Percentiles rank a stretch among this genome's conserved stretches.
These are phyloP conservation scores for Gymnopus androsaceus DNA, from an alignment of 1,284 basidiomycete genomes.

Conservation along the genomic window DNA sequence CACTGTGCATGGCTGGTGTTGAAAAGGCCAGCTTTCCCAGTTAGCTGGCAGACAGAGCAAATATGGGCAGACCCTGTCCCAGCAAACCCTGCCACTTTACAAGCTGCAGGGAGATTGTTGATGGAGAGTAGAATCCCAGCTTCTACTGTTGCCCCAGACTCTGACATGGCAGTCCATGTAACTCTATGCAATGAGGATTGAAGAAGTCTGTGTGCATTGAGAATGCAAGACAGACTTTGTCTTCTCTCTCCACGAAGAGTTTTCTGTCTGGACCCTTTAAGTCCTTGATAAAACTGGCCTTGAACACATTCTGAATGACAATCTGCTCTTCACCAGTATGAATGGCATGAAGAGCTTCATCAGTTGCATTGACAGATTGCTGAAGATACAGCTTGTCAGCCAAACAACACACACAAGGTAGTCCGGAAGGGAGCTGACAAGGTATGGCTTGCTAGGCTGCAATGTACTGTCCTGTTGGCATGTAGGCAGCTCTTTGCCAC, in stretches of 20 bases:
- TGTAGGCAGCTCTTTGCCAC: constrained; percentile 7
- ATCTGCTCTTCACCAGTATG: neutral
- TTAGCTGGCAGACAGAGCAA: neutral
- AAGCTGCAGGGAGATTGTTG: constrained; percentile 17
- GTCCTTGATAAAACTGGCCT: constrained; percentile 19
- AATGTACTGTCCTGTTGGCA: neutral
- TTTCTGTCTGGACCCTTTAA: constrained; percentile 22
- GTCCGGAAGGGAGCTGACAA: constrained; percentile 14
- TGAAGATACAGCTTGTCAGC: neutral
- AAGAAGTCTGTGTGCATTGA: constrained; percentile 18
- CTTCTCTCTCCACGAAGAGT: constrained; percentile 23
- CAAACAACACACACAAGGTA: constrained; percentile 21
- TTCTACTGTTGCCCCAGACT: neutral
- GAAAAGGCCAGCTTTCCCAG: constrained; percentile 10
- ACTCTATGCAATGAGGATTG: constrained; percentile 12
- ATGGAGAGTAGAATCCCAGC: constrained; percentile 10
- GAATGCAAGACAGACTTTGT: constrained; percentile 20
- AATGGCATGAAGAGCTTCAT: neutral
- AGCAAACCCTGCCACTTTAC: constrained; percentile 12
- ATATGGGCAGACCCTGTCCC: neutral
- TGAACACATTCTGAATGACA: constrained; percentile 7
- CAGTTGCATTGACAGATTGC: neutral
- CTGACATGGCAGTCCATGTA: constrained; percentile 5
- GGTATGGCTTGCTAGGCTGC: constrained; percentile 16
- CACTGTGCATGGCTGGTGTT: constrained; percentile 22